A percentile compares a stretch with the other conserved stretches of the same genome.
Evolutionary conservation across 2,329 filamentous ascomycete species (phyloP).

Genomic region (Ceratocystis harringtonii): DNA sequence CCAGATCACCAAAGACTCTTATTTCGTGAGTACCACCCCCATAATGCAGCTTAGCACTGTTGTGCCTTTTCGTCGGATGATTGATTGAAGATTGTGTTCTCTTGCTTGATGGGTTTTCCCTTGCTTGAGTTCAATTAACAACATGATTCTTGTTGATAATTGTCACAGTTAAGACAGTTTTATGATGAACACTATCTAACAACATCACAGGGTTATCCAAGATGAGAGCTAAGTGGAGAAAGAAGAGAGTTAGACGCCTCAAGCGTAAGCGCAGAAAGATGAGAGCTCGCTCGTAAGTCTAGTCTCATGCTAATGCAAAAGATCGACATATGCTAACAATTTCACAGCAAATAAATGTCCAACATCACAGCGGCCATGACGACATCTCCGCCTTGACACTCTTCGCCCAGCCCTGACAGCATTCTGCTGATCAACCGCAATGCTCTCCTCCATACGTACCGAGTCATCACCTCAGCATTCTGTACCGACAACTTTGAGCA

Average conservation of each 20-base stretch:
- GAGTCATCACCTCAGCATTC: background rate
- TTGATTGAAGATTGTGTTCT: background rate
- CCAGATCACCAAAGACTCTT: constrained; percentile 16
- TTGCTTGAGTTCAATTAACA: background rate
- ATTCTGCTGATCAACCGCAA: background rate
- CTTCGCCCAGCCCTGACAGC: constrained; percentile 5
- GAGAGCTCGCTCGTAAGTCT: constrained; percentile 80
- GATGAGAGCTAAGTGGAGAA: constrained; percentile 98
- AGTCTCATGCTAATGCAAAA: background rate
- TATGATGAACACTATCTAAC: constrained; percentile 16
- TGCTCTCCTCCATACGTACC: background rate
- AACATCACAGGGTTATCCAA: constrained; percentile 32
- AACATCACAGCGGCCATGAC: constrained; percentile 40
- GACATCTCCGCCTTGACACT: constrained; percentile 26
- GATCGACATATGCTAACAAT: background rate
- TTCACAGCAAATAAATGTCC: constrained; percentile 51
- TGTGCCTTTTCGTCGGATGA: background rate
- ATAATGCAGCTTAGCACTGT: background rate
- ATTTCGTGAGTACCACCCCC: constrained; percentile 16
- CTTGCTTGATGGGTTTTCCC: background rate
- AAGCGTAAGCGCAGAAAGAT: constrained; percentile 99
- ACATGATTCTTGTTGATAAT: background rate
- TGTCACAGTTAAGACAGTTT: background rate
- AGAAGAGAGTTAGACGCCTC: constrained; percentile 98
- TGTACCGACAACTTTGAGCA: constrained; percentile 6